Evolutionary conservation across 345 rosid species (phyloP), one percentile per base, ranked within the genome.

Genomic region (Corchorus olitorius): DNA sequence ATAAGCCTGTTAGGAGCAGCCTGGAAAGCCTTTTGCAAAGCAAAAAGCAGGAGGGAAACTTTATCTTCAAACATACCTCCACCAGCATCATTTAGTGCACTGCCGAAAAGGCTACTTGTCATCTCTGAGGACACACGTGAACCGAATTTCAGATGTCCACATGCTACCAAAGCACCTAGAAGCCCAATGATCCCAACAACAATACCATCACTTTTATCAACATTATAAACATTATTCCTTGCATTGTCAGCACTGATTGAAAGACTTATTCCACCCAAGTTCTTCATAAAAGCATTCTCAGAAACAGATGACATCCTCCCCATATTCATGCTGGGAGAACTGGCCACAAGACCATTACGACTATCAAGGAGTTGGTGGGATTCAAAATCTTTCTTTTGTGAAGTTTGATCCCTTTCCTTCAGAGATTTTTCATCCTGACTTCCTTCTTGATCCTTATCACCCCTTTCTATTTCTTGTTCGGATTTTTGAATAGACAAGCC

Each of bases 1-100:
- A 97, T 79, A 73, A 97, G 95, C 88, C 94, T 91, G 53, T 84
- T 92, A 73, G 98, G 97, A 77, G 97, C 98, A 61, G 97, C 91
- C 83, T 90, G 97, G 84, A 97, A 91, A 77, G 94, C 94, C 86
- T 87, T 97, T 81, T 88, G 97, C 86, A 97, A 79, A 70, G 98
- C 95, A 89, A 88, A 97, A 72, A 92, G 90, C 78, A 94, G 89
- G 82, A 97, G 91, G 70, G 97, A 82, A 65, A 97, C 97, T 87
- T 88, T 97, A 82, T 97, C 99, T 52, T 94, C 95, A 87, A 94
- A 92, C 99, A 94, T 97, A 62, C 93, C 86, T 67, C 93, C 88
- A 39, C 90, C 90, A 82, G 88, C 91, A 73, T 93, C 94, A 70
- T 87, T 86, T 34, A 91, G 82, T 60, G 87, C 97, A 81, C 86